phyloP scores from a whole-genome alignment of 2,329 filamentous ascomycete genomes.

The Xylariaceae sp. region DNA sequence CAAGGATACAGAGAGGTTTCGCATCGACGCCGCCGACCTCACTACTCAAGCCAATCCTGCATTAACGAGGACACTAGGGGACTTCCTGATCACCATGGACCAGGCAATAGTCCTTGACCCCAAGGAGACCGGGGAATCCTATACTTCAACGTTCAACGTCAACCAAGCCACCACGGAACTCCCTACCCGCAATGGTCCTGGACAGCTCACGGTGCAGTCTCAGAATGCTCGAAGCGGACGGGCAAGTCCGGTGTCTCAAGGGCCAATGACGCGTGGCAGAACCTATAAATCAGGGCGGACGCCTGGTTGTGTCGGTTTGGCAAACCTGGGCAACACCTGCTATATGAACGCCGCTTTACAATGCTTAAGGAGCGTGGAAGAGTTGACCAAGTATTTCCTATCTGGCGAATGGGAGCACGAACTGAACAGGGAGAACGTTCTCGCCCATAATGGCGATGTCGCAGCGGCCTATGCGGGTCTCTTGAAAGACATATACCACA shows the following conservation, averaged over 20 bases:
- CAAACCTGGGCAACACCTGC: conserved; percentile 92
- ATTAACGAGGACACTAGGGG: conserved; percentile 58
- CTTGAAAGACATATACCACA: conserved; percentile 69
- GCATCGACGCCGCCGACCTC: conserved; percentile 58
- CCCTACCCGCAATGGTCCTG: conserved; percentile 26
- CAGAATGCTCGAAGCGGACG: conserved; percentile 52
- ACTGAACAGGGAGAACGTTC: conserved; percentile 75
- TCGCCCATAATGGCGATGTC: conserved; percentile 79
- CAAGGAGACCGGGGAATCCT: conserved; percentile 51
- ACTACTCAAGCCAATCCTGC: too few relatives aligned
- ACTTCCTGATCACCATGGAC: conserved; percentile 62
- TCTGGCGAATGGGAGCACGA: conserved; percentile 66
- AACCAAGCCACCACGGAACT: conserved; percentile 24
- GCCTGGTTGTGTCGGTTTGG: conserved; percentile 72
- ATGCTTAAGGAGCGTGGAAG: conserved; percentile 87
- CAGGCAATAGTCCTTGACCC: conserved; percentile 82
- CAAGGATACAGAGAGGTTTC: conserved; percentile 56
- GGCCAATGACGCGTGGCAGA: conserved; percentile 63
- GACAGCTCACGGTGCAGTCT: conserved; percentile 25
- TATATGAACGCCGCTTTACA: conserved; percentile 99
- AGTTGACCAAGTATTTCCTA: conserved; percentile 87
- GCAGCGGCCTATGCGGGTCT: conserved; percentile 77
- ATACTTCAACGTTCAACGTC: conserved; percentile 43
- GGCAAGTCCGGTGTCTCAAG: conserved; percentile 57
- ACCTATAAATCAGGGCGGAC: conserved; percentile 61